Evolutionary conservation across 768 basidiomycete species (phyloP), one percentile per base, ranked within the genome.

Genomic region (Tricholoma hemisulphureum): DNA sequence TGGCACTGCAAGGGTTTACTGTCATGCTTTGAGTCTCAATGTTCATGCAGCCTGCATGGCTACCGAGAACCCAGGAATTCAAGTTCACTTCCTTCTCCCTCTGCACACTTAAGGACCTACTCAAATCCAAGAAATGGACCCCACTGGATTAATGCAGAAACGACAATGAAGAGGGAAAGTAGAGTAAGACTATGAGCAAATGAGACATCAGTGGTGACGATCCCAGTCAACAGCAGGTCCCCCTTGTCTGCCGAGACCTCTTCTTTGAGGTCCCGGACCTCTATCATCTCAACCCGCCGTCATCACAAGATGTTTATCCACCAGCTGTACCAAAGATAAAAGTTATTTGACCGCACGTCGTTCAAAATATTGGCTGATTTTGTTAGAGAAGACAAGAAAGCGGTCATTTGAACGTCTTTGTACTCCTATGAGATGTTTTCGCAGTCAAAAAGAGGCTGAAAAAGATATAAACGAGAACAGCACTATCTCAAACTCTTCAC

Each of bases 401-500:
- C 87, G 1, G 94, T 97, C 26, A 99, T 77, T 59, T 97, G 93
- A 14, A 96, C 94, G 69, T 99, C 95, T 66, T 89, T 89, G 72
- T 95, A 93, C 83, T 99, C 96, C 94, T 97, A 64, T 37, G 11
- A 51, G 29, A 51, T 28, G 29, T 48, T 48, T n/a, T 11, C 28
- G 43, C 11, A 34, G 20, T 48, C 56, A 7, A 23, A 35, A 14
- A 24, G 29, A 28, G 18, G 29, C 4, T 11, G 50, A 31, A 32
- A 32, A 53, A 29, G 24, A 34, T n/a, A 16, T 45, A 16, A 58
- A 53, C 31, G 23, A 37, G 7, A 52, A 35, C 28, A n/a, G 29
- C 64, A 94, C 95, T 1, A 88, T 95, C 56, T 91, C 81, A 62
- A 97, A 96, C 73, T 98, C 96, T 60, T 91, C 82, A 41, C 89